phyloP scores from a whole-genome alignment of 345 rosid species.

The Linum usitatissimum region DNA sequence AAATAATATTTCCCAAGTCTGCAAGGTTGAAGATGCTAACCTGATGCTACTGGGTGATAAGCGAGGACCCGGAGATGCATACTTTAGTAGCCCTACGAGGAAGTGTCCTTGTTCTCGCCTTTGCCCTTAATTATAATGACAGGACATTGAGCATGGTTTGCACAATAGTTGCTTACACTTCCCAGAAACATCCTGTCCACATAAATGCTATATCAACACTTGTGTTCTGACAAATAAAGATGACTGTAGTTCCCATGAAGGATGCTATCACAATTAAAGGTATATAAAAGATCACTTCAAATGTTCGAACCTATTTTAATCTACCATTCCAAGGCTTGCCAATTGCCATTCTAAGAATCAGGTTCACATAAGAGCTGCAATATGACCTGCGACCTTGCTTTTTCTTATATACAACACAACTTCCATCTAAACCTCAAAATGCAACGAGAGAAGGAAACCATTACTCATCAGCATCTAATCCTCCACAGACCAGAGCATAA shows the following conservation, averaged over 20 bases:
- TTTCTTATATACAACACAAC: no score
- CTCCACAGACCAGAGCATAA: background rate
- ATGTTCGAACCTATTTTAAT: background rate
- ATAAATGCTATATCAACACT: background rate
- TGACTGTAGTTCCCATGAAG: background rate
- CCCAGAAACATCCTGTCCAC: constrained; percentile 78
- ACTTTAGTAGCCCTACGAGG: constrained; percentile 28
- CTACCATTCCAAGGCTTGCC: background rate
- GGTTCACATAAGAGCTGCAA: background rate
- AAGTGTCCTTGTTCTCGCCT: constrained; percentile 40
- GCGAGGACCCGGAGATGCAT: background rate
- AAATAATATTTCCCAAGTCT: background rate
- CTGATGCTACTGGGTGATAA: background rate
- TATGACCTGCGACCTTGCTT: background rate
- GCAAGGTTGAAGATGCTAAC: background rate
- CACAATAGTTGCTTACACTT: constrained; percentile 88
- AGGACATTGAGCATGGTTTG: constrained; percentile 72
- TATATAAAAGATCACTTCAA: background rate
- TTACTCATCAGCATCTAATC: background rate
- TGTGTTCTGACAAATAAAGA: background rate
- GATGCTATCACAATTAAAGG: background rate
- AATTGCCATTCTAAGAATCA: background rate
- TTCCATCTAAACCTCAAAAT: background rate
- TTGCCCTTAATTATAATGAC: constrained; percentile 60
- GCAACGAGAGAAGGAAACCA: background rate